Base-by-base conservation (phyloP, 306 rosid genomes). In the Erythrophleum fordii region DNA sequence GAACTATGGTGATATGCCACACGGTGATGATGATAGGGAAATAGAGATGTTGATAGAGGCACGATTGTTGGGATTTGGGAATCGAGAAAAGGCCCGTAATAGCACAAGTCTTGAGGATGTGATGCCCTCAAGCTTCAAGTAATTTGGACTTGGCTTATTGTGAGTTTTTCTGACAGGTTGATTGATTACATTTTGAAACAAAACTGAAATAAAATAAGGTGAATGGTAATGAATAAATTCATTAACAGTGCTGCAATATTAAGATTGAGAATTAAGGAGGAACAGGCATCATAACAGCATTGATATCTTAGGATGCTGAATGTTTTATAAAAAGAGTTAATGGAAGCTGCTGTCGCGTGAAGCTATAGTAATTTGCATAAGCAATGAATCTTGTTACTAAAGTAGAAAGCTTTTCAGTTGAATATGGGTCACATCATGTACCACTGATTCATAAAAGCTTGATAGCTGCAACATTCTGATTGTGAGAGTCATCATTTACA, bases 401-500 rank as follows among this genome's bases (percentile, higher is more conserved):
- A 82, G 22, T 42, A 58, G 60, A 60, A 66, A 76, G 65, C 76
- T 76, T 16, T 60, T 77, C 73, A 58, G 56, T 29, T 52, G 68
- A 60, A 79, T 78, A 75, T 85, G 79, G 61, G 69, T 68, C 80
- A 53, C 85, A 68, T 83, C 2, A 81, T 72, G 78, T 12, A 59
- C n/a, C 35, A 74, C 37, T 76, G 28, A 82, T 66, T 41, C 49
- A 80, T 60, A 85, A 78, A 86, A 69, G 48, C 83, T 80, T 75
- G 69, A 82, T 71, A 79, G 82, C 68, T 79, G 74, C 37, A 82
- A 70, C 28, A 51, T 75, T 81, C 74, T 78, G 72, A 48, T n/a
- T 76, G 31, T 48, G 74, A 69, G 75, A 81, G 51, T 42, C 72
- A 76, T 70, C 82, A 87, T 84, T 85, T 84, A 88, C 83, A 83